A percentile compares a stretch with the other conserved stretches of the same genome.
Evolutionary conservation across 2,329 filamentous ascomycete species (phyloP).

Genomic region (Lachnum nothofagi): DNA sequence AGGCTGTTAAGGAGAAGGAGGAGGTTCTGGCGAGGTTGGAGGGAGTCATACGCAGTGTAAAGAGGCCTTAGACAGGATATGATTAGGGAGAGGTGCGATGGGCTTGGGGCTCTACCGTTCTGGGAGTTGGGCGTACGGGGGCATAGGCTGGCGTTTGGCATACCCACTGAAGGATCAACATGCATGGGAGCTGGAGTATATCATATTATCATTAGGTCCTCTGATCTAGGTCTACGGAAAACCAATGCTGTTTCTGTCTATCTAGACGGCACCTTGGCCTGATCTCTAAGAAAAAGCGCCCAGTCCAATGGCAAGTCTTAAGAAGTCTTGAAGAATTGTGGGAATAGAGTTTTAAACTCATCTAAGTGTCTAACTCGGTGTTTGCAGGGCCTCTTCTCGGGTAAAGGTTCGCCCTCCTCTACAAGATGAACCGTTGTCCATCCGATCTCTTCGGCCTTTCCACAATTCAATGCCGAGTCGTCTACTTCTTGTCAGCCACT

Average conservation of each 20-base stretch:
- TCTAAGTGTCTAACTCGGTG: constrained; percentile 71
- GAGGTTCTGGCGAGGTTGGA: constrained; percentile 57
- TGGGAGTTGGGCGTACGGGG: too few species aligned
- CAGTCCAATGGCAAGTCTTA: background rate
- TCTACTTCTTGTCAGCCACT: constrained; percentile 47
- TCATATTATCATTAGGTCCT: background rate
- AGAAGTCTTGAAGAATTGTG: constrained; percentile 72
- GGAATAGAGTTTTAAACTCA: constrained; percentile 71
- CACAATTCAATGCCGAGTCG: constrained; percentile 80
- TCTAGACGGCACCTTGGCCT: background rate
- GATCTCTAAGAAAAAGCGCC: background rate
- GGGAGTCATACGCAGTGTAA: constrained; percentile 54
- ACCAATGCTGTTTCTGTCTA: background rate
- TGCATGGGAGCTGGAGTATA: background rate
- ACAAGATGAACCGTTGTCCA: constrained; percentile 86
- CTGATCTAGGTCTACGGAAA: background rate
- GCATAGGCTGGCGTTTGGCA: constrained; percentile 16
- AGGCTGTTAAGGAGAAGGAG: constrained; percentile 60
- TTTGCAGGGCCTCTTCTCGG: constrained; percentile 60
- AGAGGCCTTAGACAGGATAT: constrained; percentile 43
- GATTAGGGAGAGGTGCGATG: background rate
- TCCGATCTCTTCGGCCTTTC: constrained; percentile 68
- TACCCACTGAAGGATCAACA: constrained; percentile 3
- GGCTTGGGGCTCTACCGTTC: background rate
- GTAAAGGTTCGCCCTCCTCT: constrained; percentile 64